A percentile compares a stretch with the other conserved stretches of the same genome.
Conservation (phyloP, 768 basidiomycete genomes). For the Russula dissimulans region DNA sequence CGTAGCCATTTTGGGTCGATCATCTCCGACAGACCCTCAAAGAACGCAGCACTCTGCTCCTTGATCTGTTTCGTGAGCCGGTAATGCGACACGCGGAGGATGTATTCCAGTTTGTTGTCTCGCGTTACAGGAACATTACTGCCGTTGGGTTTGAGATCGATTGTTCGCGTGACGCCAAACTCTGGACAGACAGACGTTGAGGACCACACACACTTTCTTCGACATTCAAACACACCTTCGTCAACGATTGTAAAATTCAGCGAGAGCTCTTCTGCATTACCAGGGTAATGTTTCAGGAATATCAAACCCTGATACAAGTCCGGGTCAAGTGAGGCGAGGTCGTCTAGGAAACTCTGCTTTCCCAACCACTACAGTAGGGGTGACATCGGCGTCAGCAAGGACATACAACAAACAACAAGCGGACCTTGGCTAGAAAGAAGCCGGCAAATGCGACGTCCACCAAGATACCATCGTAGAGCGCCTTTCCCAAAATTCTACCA, state of each 20-base stretch:
- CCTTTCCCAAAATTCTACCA: slow-evolving; percentile 90
- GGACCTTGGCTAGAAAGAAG: slow-evolving; percentile 86
- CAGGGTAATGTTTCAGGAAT: slow-evolving; percentile 86
- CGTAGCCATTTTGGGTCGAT: slow-evolving; percentile 86
- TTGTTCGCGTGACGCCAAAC: slow-evolving; percentile 64
- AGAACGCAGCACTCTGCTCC: slow-evolving; percentile 75
- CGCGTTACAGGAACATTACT: slow-evolving; percentile 76
- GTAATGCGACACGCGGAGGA: slow-evolving; percentile 82
- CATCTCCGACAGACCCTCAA: slow-evolving; percentile 86
- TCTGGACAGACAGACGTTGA: slow-evolving; percentile 38
- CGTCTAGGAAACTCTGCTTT: slow-evolving; percentile 85
- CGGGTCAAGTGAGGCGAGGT: slow-evolving; percentile 83
- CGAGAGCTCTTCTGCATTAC: slow-evolving; percentile 78
- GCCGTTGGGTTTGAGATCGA: slow-evolving; percentile 77
- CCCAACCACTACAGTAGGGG: slow-evolving; percentile 65
- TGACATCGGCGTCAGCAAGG: neutral
- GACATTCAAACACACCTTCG: slow-evolving; percentile 48
- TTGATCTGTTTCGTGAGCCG: slow-evolving; percentile 85
- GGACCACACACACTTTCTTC: neutral
- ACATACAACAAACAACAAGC: slow-evolving; percentile 2
- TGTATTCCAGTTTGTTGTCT: slow-evolving; percentile 85
- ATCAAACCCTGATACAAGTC: slow-evolving; percentile 89
- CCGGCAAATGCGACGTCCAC: slow-evolving; percentile 92
- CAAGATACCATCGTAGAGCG: slow-evolving; percentile 91
- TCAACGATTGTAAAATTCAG: slow-evolving; percentile 83